Evolutionary conservation across 345 rosid genomes (phyloP).

Genomic region (Turritis glabra): DNA sequence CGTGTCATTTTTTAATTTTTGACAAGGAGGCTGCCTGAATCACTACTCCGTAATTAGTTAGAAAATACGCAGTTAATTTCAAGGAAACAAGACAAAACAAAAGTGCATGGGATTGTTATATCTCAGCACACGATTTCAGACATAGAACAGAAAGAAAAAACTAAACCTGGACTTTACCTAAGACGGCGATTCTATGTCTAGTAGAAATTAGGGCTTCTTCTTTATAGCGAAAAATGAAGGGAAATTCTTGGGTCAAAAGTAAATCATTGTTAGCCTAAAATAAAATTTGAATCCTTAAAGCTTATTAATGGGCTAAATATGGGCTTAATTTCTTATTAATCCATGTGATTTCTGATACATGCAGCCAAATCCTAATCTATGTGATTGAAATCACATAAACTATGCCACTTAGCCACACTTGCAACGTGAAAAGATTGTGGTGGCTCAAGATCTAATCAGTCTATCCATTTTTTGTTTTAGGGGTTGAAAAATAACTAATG

Average conservation of each 20-base stretch:
- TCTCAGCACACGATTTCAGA: not conserved
- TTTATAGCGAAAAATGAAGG: not conserved
- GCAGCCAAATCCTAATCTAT: not conserved
- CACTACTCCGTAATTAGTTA: slow-evolving; percentile 42
- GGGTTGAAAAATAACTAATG: not conserved
- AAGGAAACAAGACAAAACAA: not conserved
- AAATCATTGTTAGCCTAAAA: not conserved
- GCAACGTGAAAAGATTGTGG: not conserved
- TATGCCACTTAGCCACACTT: not conserved
- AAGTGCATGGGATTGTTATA: not conserved
- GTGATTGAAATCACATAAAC: not conserved
- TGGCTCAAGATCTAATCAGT: not conserved
- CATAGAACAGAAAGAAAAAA: not conserved
- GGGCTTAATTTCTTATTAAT: not conserved
- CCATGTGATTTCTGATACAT: not conserved
- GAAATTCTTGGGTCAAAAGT: not conserved
- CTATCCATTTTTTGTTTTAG: not conserved
- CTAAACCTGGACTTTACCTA: not conserved
- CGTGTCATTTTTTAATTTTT: slow-evolving; percentile 34
- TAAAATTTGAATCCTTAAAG: not conserved
- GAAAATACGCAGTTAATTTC: not conserved
- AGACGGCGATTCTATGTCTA: not conserved
- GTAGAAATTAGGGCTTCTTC: not conserved
- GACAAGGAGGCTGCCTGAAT: slow-evolving; percentile 76
- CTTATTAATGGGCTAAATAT: slow-evolving; percentile 9